These are phyloP conservation scores for Zasmidium angulare DNA, from an alignment of 2,329 filamentous ascomycete species.

Conservation along the genomic window DNA sequence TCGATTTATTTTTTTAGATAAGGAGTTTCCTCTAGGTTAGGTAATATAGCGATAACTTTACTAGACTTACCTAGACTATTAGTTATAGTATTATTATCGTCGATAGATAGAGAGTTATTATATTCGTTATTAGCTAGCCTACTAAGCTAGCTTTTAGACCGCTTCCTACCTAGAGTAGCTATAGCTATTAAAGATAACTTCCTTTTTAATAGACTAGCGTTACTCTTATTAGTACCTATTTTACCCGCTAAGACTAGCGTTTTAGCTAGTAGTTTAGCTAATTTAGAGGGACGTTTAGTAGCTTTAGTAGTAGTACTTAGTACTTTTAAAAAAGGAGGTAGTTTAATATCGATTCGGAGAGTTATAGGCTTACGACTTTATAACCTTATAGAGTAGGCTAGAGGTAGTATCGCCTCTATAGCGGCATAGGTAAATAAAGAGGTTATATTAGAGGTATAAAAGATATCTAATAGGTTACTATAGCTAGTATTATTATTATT, in stretches of 20 bases:
- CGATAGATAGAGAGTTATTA: background rate
- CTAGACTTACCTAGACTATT: background rate
- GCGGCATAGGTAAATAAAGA: background rate
- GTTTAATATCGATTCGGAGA: too few relatives aligned
- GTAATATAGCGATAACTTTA: background rate
- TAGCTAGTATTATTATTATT: too few relatives aligned
- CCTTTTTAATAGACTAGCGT: too few relatives aligned
- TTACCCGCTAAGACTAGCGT: background rate
- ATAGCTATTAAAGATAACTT: too few relatives aligned
- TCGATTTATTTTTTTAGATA: background rate
- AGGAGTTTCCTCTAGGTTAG: background rate
- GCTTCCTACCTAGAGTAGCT: too few relatives aligned
- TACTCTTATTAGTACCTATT: background rate
- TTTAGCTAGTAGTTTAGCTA: background rate
- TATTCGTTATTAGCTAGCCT: too few relatives aligned
- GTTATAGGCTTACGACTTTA: background rate
- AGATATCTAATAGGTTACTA: background rate
- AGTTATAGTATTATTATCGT: too few relatives aligned
- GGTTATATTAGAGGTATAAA: background rate
- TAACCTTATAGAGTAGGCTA: background rate
- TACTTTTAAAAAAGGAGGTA: background rate
- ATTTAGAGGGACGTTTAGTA: background rate
- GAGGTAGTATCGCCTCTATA: background rate
- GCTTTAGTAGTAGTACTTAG: background rate
- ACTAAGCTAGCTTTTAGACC: too few relatives aligned